Evolutionary conservation across 2,329 filamentous ascomycete species (phyloP).

Genomic region (Clonostachys sp.): DNA sequence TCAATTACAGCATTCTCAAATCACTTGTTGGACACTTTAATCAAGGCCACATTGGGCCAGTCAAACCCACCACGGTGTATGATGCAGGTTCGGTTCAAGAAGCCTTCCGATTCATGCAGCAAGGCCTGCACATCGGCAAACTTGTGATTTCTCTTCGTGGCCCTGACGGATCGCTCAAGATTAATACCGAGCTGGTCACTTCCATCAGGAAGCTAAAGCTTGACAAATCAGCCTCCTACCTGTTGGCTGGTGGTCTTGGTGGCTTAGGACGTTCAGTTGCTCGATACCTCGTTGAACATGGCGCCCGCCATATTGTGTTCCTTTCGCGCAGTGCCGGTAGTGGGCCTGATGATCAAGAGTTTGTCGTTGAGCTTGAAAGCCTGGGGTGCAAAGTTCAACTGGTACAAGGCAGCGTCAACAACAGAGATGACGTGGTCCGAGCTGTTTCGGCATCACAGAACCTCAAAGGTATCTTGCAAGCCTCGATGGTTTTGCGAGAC

Average conservation of each 20-base stretch:
- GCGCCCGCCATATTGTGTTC: constrained; percentile 40
- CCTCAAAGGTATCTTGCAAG: constrained; percentile 32
- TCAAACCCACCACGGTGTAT: constrained; percentile 11
- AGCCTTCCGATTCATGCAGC: constrained; percentile 37
- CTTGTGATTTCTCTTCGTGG: constrained; percentile 25
- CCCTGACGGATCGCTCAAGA: neutral
- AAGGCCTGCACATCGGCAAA: constrained; percentile 32
- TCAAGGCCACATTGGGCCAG: neutral
- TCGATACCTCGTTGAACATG: constrained; percentile 42
- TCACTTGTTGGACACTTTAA: too few species aligned
- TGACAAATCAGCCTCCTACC: constrained; percentile 14
- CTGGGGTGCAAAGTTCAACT: constrained; percentile 12
- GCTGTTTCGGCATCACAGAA: constrained; percentile 13
- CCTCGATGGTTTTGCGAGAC: constrained; percentile 26
- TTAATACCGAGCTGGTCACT: too few species aligned
- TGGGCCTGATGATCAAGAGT: constrained; percentile 4
- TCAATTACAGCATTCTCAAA: too few species aligned
- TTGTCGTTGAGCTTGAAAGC: constrained; percentile 13
- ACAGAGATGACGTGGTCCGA: constrained; percentile 17
- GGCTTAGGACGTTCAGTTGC: constrained; percentile 28
- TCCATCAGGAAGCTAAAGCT: constrained; percentile 2
- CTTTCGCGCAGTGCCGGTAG: constrained; percentile 41
- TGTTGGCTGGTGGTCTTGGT: constrained; percentile 23
- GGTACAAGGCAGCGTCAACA: constrained; percentile 5
- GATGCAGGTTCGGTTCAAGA: constrained; percentile 18